Base-by-base conservation (phyloP, 257 asterid species). In the Mitragyna speciosa region DNA sequence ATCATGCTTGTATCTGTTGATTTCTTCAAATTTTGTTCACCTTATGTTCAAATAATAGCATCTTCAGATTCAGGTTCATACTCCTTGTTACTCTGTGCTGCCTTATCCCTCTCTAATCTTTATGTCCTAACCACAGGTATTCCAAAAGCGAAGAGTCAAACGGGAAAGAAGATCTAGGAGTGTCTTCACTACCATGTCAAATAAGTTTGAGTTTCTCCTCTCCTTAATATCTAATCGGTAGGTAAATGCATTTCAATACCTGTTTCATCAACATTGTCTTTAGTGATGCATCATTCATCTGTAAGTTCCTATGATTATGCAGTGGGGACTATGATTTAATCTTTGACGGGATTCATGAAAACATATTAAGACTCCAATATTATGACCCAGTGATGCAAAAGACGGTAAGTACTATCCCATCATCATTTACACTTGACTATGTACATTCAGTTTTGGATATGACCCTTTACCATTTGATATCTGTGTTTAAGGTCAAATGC, bases 281-380 rank as follows among this genome's bases (percentile, higher is more conserved):
- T 76, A 78, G 76, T 80, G 59, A 54, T 70, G 76, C 67, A 45
- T 81, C 82, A 82, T 84, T 74, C 24, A 54, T 36, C 39, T 68
- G 77, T 79, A 82, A 51, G 73, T 69, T 76, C 83, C 67, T 36
- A 79, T 76, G 76, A 58, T 82, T 72, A 76, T 82, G 83, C 95
- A 95, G 99, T 26, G 98, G 98, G 15, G 98, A 94, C 79, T 90
- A 89, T 81, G 99, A 96, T 86, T 88, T 90, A 88, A 88, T 96
- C 78, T 87, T 92, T 82, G 95, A 91, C 75, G 99, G 99, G 79
- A 89, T 96, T 81, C 94, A 93, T 78, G 99, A 96, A 86, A 96
- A 96, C 77, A 83, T 94, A 63, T 82, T 90, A 89, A 93, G 84
- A 81, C 99, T 96, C 70, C 88, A 84, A 75, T 96, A 91, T 89